A percentile compares a stretch with the other conserved stretches of the same genome.
Conservation (phyloP, 2,329 filamentous ascomycete genomes). For the Helotiales sp. region DNA sequence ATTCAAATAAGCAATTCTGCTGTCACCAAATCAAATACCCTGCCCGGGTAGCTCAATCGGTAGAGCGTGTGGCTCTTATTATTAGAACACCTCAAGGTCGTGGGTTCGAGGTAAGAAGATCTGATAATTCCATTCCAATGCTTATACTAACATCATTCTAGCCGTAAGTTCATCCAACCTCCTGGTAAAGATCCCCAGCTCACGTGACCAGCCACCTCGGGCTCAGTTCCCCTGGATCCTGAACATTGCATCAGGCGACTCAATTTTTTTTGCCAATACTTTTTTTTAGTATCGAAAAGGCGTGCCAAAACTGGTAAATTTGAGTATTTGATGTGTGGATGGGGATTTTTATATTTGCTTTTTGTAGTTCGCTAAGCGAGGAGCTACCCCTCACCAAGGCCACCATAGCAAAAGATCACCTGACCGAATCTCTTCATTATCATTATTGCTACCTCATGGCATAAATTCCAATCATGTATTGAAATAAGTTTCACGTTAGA, state of each 20-base stretch:
- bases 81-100: slow-evolving; percentile 2
- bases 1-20: background rate
- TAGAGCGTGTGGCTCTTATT: slow-evolving; percentile 35
- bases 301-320: too few relatives aligned
- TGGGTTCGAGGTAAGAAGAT: background rate
- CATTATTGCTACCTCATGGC: too few relatives aligned
- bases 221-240: background rate
- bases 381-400: too few relatives aligned
- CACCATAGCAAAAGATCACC: too few relatives aligned
- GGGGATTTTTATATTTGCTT: too few relatives aligned
- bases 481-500: too few relatives aligned
- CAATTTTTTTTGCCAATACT: background rate
- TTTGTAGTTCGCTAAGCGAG: too few relatives aligned
- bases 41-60: slow-evolving; percentile 35
- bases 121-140: too few relatives aligned
- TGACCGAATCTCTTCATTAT: too few relatives aligned
- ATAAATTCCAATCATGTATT: too few relatives aligned
- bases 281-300: background rate
- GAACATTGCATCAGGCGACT: background rate
- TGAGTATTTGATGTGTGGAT: background rate
- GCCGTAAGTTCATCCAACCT: background rate
- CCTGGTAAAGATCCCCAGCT: background rate
- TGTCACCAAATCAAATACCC: background rate
- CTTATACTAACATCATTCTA: background rate
- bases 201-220: background rate